Evolutionary conservation across 2,329 filamentous ascomycete genomes (phyloP), one percentile per base, ranked within the genome.

Genomic region (Cladosporium sp.): DNA sequence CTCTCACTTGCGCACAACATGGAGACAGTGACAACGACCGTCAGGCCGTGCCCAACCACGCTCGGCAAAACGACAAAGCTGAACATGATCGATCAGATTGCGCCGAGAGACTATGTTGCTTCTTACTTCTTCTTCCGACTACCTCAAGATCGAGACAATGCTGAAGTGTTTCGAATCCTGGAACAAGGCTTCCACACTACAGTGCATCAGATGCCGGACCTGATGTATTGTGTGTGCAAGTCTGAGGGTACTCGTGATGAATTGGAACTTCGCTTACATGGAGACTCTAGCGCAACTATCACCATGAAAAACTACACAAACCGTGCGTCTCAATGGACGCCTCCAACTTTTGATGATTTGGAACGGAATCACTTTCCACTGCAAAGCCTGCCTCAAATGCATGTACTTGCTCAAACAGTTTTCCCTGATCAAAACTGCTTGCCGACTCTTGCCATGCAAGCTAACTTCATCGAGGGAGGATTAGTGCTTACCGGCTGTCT

Each of bases 361-460:
- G 54, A 48, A 7, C 48, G 39, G 7, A 19, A 54, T 15, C 55
- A 58, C 12, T 60, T 58, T 17, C 44, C 36, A 44, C 13, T 47
- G 7, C 25, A 47, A 68, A 64, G 53, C 42, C 15, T 62, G 12
- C 39, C 63, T 15, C 58, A 60, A n/a, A 59, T 61, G 22, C 61
- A 64, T 51, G 56, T 66, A 12, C 63, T 63, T 15, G 57, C 49
- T 3, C 42, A 47, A 32, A 47, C 42, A 32, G 22, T 25, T 10
- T 47, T 47, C 24, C 56, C 61, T 25, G 37, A 25, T 6, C 36
- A 34, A n/a, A n/a, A 13, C 17, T 56, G 44, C 32, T 20, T 24
- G 24, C 25, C 37, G 19, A 56, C 35, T 56, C 52, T 56, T 19
- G 52, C 40, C 4, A 36, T 48, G 37, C 52, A 56, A 48, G 42